Percentiles rank a stretch among this genome's conserved stretches.
Conservation (phyloP, 2,329 filamentous ascomycete species). For the Cryphonectria carpinicola region DNA sequence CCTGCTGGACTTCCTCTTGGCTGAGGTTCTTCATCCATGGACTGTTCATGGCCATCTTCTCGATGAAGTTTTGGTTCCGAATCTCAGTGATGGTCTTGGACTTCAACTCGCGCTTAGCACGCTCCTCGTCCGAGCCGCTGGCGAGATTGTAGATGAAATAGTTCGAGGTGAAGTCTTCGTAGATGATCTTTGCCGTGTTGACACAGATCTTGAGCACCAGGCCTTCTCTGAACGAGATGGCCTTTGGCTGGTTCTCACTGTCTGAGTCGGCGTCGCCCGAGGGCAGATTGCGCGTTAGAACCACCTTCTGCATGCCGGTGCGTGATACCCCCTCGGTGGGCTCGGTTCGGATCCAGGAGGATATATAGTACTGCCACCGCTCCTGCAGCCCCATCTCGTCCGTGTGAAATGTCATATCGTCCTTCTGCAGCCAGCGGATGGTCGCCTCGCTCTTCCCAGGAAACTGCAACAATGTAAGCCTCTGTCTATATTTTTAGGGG, state of each 20-base stretch:
- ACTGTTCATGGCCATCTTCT: constrained; percentile 83
- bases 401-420: constrained; percentile 80
- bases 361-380: constrained; percentile 94
- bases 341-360: constrained; percentile 85
- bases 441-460: constrained; percentile 70
- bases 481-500: neutral
- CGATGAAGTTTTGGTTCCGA: constrained; percentile 59
- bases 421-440: constrained; percentile 70
- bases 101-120: constrained; percentile 57
- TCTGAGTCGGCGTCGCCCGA: constrained; percentile 64
- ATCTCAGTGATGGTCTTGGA: constrained; percentile 40
- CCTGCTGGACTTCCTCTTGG: constrained; percentile 75
- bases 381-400: constrained; percentile 85
- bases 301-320: constrained; percentile 67
- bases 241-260: constrained; percentile 64
- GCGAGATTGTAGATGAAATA: constrained; percentile 73
- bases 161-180: constrained; percentile 70
- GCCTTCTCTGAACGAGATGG: constrained; percentile 67
- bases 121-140: constrained; percentile 69
- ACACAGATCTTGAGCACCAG: constrained; percentile 75
- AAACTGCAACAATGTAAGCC: constrained; percentile 51
- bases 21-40: constrained; percentile 80
- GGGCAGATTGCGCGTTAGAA: constrained; percentile 73
- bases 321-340: constrained; percentile 79
- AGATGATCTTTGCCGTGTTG: constrained; percentile 80